Evolutionary conservation across 345 rosid species (phyloP).

Genomic region (Clarkia xantiana): DNA sequence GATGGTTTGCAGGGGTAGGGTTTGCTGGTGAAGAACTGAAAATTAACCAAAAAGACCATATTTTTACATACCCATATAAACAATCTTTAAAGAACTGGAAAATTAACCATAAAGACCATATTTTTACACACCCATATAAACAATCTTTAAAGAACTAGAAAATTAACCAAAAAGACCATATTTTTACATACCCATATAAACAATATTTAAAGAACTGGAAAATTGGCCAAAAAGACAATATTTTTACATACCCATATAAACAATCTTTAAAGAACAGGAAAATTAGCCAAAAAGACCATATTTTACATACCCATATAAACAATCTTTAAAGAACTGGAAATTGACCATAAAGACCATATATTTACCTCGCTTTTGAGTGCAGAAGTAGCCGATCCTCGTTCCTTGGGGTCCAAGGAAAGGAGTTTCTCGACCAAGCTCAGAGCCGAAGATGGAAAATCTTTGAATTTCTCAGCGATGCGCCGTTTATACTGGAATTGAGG

Average conservation of each 20-base stretch:
- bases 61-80: background rate
- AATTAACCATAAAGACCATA: background rate
- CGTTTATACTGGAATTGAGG: conserved; percentile 59
- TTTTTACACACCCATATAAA: background rate
- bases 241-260: background rate
- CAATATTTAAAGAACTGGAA: conserved; percentile 7
- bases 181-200: background rate
- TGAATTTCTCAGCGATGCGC: conserved; percentile 37
- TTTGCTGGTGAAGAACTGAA: conserved; percentile 7
- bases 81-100: conserved; percentile 7
- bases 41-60: background rate
- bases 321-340: too few relatives aligned
- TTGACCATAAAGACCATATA: background rate
- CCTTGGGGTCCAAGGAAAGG: conserved; percentile 48
- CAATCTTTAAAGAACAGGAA: too few relatives aligned
- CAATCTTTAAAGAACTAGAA: conserved; percentile 6
- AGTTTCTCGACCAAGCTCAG: conserved; percentile 51
- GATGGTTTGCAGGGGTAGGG: background rate
- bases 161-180: background rate
- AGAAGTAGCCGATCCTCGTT: conserved; percentile 42
- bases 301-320: background rate
- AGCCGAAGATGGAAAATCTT: conserved; percentile 36
- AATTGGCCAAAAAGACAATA: background rate
- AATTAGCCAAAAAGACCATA: background rate
- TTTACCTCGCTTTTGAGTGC: conserved; percentile 52